Evolutionary conservation across 1,284 basidiomycete species (phyloP).

Genomic region (Melampsora americana): DNA sequence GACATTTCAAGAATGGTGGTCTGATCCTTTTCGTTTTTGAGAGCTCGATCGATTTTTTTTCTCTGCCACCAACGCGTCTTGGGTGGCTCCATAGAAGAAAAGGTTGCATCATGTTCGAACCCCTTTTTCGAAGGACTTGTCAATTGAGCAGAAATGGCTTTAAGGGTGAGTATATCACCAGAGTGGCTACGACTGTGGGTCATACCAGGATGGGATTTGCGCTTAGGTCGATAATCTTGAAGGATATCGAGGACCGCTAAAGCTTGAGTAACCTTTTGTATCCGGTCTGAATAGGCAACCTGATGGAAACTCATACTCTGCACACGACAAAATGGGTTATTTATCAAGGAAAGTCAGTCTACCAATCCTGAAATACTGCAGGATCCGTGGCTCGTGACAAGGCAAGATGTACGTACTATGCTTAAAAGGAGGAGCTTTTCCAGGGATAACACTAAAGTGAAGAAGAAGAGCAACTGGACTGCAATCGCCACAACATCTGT

Average conservation of each 20-base stretch:
- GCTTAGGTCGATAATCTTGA: conserved; percentile 67
- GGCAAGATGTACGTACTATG: conserved; percentile 24
- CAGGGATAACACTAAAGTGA: conserved; percentile 27
- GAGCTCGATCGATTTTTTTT: neutral
- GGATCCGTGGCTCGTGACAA: neutral
- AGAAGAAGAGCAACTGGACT: conserved; percentile 23
- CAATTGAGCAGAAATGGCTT: neutral
- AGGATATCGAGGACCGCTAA: conserved; percentile 68
- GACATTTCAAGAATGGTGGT: conserved; percentile 16
- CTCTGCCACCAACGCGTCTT: neutral
- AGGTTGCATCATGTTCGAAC: neutral
- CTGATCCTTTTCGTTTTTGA: neutral
- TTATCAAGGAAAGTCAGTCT: conserved; percentile 66
- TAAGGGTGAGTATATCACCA: neutral
- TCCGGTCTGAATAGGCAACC: conserved; percentile 70
- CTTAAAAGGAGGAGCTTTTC: conserved; percentile 37
- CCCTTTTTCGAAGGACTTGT: neutral
- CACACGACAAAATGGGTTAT: neutral
- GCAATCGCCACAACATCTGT: conserved; percentile 14
- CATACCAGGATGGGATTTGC: conserved; percentile 39
- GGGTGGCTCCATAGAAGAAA: neutral
- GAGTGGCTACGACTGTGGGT: neutral
- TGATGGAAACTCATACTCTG: conserved; percentile 61
- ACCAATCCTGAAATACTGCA: conserved; percentile 61
- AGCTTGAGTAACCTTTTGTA: conserved; percentile 62